Evolutionary conservation across 805 yeast genomes (phyloP), one percentile per base, ranked within the genome.

Genomic region (Brettanomyces nanus): DNA sequence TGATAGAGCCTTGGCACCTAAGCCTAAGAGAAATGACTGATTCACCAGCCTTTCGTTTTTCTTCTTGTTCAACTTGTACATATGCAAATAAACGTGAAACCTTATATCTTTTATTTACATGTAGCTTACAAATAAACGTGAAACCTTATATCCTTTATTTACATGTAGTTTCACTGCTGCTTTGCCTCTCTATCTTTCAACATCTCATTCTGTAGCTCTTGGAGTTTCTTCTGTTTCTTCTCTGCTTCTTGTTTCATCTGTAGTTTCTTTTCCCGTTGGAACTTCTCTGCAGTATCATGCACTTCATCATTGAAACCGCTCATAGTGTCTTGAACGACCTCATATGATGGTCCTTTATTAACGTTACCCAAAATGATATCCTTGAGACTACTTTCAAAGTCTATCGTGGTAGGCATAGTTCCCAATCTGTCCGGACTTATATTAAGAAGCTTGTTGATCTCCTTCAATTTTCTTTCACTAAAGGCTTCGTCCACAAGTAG

Each of bases 401-500:
- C 48, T 21, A 36, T 31, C 4, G 38, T 31, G 9, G 47, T 38
- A 23, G 57, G 56, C 7, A 45, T 34, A 10, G 50, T 44, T 22
- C 45, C 47, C 28, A 55, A 44, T n/a, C 38, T 44, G 20, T 41
- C 43, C n/a, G 53, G 46, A 14, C 44, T 44, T 28, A 48, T 40
- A 26, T 44, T 39, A 35, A 43, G 35, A 28, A 48, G 38, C 40
- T 43, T 46, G 29, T 30, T 40, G 36, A 45, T 36, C 26, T 37
- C 52, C 22, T 58, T 56, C 40, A 61, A 58, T 46, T 42, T 68
- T 69, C 47, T 45, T 28, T 49, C 54, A 27, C 51, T 48, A 43
- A 80, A 74, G 35, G 85, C 79, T 38, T 66, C 66, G 35, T 69
- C 73, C 31, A 83, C 73, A 37, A 79, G 75, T 17, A 58, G 62